phyloP scores from a whole-genome alignment of 2,329 filamentous ascomycete genomes.

The Penicillium sp. region DNA sequence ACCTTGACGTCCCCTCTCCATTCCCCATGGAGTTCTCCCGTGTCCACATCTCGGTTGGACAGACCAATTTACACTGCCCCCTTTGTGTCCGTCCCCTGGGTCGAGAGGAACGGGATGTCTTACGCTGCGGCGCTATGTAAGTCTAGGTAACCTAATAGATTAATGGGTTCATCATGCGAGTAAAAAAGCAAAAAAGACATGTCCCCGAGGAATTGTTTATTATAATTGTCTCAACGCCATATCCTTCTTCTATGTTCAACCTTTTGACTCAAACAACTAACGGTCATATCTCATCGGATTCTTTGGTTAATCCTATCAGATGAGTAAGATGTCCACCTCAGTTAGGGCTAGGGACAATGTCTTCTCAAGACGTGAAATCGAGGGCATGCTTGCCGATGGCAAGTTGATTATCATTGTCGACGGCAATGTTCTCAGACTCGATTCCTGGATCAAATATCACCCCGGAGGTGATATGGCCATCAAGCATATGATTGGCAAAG shows the following conservation, averaged over 20 bases:
- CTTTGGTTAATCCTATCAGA: neutral
- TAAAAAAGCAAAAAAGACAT: neutral
- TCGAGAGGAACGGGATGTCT: slow-evolving; percentile 7
- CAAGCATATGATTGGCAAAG: slow-evolving; percentile 83
- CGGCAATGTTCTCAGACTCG: slow-evolving; percentile 75
- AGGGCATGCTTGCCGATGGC: slow-evolving; percentile 77
- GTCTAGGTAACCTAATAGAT: slow-evolving; percentile 10
- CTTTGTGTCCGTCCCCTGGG: slow-evolving; percentile 9
- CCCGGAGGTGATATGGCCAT: slow-evolving; percentile 89
- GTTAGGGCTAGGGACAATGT: slow-evolving; percentile 17
- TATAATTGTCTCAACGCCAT: neutral
- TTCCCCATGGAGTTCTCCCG: slow-evolving; percentile 9
- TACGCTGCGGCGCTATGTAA: slow-evolving; percentile 6
- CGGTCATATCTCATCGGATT: neutral
- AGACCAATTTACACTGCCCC: slow-evolving; percentile 18
- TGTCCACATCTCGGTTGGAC: slow-evolving; percentile 12
- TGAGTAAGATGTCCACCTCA: slow-evolving; percentile 4
- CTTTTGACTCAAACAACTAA: neutral
- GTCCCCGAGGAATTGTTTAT: neutral
- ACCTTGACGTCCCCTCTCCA: neutral
- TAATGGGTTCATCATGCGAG: neutral
- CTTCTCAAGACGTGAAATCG: slow-evolving; percentile 54
- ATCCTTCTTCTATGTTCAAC: neutral
- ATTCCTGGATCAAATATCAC: slow-evolving; percentile 84
- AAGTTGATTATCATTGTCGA: slow-evolving; percentile 76